Conservation (phyloP, 768 basidiomycete species). For the Pleurotus giganteus region DNA sequence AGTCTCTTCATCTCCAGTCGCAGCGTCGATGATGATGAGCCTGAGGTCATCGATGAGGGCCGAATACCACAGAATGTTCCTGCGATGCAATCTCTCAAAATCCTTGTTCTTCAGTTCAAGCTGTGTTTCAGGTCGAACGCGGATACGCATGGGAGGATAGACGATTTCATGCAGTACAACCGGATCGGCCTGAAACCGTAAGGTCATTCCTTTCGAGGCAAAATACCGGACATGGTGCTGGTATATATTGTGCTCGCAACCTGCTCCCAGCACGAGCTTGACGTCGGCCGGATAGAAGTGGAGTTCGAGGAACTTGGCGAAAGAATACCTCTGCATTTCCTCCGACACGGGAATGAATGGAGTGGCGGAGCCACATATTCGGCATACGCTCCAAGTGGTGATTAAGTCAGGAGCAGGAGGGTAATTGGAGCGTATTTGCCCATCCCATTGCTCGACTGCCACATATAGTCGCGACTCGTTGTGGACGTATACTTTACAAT, state of each 20-base stretch:
- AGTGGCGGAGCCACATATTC: constrained; percentile 72
- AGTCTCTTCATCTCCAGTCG: constrained; percentile 73
- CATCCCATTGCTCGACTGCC: constrained; percentile 87
- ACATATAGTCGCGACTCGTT: constrained; percentile 80
- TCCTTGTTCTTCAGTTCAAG: constrained; percentile 91
- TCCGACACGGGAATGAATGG: constrained; percentile 88
- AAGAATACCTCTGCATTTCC: constrained; percentile 92
- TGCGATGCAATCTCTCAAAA: constrained; percentile 70
- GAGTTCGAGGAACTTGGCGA: constrained; percentile 93
- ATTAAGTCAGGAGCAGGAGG: constrained; percentile 69
- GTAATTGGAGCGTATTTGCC: constrained; percentile 58
- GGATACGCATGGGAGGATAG: constrained; percentile 85
- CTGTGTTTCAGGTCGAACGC: constrained; percentile 83
- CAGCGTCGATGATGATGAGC: constrained; percentile 72
- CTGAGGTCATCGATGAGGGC: constrained; percentile 74
- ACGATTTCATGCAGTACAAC: constrained; percentile 83
- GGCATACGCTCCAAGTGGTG: constrained; percentile 90
- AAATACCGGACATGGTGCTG: constrained; percentile 92
- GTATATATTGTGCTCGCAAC: constrained; percentile 93
- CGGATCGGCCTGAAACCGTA: constrained; percentile 85
- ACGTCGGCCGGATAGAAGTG: constrained; percentile 93
- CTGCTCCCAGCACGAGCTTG: constrained; percentile 80
- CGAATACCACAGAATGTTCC: constrained; percentile 74
- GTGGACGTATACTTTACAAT: constrained; percentile 91
- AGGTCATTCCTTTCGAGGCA: constrained; percentile 76